Conservation (phyloP, 2,329 filamentous ascomycete genomes). For the Trichoderma harzianum region DNA sequence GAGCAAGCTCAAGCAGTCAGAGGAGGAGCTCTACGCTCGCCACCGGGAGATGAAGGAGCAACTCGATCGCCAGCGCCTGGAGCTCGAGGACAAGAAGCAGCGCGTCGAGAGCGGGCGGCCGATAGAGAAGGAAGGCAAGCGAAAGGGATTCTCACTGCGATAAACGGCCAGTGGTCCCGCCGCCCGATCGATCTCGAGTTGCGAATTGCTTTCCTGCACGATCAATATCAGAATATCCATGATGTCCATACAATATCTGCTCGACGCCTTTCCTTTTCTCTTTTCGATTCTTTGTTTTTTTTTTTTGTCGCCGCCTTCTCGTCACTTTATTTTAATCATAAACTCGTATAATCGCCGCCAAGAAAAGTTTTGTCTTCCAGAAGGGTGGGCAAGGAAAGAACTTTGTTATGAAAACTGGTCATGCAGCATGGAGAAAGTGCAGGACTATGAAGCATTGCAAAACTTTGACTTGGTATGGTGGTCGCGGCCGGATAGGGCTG, state of each 20-base stretch:
- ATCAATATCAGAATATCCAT: conserved; percentile 56
- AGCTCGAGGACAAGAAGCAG: conserved; percentile 97
- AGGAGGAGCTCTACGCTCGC: conserved; percentile 96
- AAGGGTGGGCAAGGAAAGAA: conserved; percentile 30
- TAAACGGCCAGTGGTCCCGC: conserved; percentile 48
- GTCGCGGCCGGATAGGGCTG: conserved; percentile 3
- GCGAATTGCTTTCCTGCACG: conserved; percentile 37
- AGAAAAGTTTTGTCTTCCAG: conserved; percentile 34
- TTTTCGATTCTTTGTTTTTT: conserved; percentile 39
- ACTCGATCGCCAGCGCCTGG: conserved; percentile 87
- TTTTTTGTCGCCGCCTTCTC: conserved; percentile 35
- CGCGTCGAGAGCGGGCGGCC: conserved; percentile 93
- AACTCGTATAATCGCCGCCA: conserved; percentile 38
- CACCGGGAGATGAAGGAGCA: conserved; percentile 99
- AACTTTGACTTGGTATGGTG: conserved; percentile 15
- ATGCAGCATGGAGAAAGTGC: conserved; percentile 31
- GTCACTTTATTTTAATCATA: conserved; percentile 39
- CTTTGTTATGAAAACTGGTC: conserved; percentile 37
- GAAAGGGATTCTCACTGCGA: conserved; percentile 98
- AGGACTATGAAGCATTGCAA: conserved; percentile 28
- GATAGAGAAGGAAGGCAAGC: conserved; percentile 96
- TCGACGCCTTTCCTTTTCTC: conserved; percentile 49
- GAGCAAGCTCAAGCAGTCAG: conserved; percentile 98
- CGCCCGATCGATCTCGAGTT: conserved; percentile 20
- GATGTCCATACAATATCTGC: conserved; percentile 59